Percentiles rank a stretch among this genome's conserved stretches.
phyloP scores from a whole-genome alignment of 768 basidiomycete genomes.

The Boletus pseudo-olivaceus region DNA sequence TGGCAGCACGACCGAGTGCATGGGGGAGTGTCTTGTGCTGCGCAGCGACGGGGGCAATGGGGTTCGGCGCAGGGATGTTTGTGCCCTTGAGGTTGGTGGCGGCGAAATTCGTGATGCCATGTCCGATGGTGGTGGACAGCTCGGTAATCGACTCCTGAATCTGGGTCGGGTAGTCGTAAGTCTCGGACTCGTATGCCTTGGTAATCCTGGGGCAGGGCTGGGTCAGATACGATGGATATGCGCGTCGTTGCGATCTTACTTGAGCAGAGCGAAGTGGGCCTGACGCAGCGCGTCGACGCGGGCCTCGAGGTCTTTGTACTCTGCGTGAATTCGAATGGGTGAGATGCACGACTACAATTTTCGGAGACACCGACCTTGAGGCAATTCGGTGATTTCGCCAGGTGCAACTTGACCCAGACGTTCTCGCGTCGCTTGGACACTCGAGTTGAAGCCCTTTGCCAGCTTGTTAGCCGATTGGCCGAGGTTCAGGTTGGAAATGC shows the following conservation, averaged over 20 bases:
- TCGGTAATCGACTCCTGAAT: slow-evolving; percentile 81
- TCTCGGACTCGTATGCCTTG: slow-evolving; percentile 83
- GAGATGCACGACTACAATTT: not conserved
- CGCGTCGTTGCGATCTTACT: slow-evolving; percentile 43
- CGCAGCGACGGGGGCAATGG: slow-evolving; percentile 48
- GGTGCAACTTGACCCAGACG: slow-evolving; percentile 85
- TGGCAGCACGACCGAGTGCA: slow-evolving; percentile 82
- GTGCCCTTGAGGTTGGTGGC: slow-evolving; percentile 87
- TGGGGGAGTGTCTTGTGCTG: slow-evolving; percentile 98
- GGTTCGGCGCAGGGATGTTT: slow-evolving; percentile 69
- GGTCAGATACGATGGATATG: not conserved
- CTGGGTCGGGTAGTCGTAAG: slow-evolving; percentile 87
- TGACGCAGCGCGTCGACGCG: slow-evolving; percentile 88
- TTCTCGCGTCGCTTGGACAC: slow-evolving; percentile 84
- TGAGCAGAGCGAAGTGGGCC: slow-evolving; percentile 75
- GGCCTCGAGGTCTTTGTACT: slow-evolving; percentile 94
- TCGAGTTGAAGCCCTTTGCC: slow-evolving; percentile 75
- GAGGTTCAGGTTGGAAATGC: slow-evolving; percentile 62
- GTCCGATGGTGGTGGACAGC: slow-evolving; percentile 64
- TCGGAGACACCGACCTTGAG: slow-evolving; percentile 58
- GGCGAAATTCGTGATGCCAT: slow-evolving; percentile 78
- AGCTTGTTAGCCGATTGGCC: slow-evolving; percentile 73
- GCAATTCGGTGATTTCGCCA: slow-evolving; percentile 93
- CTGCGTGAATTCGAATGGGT: slow-evolving; percentile 37
- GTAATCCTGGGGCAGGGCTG: slow-evolving; percentile 53